A percentile compares a stretch with the other conserved stretches of the same genome.
Evolutionary conservation across 106 monocot species (phyloP).

Genomic region (Apostasia shenzhenica): DNA sequence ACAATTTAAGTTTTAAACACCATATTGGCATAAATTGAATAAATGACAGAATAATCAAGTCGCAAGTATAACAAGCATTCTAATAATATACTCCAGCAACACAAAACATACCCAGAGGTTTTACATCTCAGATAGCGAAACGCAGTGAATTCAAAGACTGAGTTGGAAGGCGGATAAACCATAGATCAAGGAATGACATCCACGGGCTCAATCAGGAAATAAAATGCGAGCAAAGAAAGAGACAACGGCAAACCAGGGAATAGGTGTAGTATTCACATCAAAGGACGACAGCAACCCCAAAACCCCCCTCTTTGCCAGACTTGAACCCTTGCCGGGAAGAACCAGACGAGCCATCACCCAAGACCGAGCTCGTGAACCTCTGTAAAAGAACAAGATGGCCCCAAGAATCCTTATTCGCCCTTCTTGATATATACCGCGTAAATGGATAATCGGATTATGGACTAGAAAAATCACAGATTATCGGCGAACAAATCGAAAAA

Average conservation of each 20-base stretch:
- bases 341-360: conserved; percentile 52
- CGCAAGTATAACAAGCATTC: too few relatives aligned
- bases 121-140: too few relatives aligned
- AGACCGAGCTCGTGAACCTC: conserved; percentile 6
- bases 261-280: conserved; percentile 51
- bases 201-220: neutral
- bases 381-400: conserved; percentile 2
- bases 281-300: conserved; percentile 51
- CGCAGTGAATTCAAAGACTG: too few relatives aligned
- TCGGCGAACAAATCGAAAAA: neutral
- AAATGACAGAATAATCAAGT: too few relatives aligned
- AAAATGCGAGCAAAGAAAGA: neutral
- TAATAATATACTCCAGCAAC: too few relatives aligned
- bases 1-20: too few relatives aligned
- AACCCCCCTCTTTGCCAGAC: conserved; percentile 45
- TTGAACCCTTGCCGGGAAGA: conserved; percentile 45
- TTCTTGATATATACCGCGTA: too few relatives aligned
- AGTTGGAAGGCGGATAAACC: neutral
- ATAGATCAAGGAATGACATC: neutral
- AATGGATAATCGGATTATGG: conserved; percentile 1
- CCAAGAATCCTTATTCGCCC: neutral
- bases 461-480: neutral
- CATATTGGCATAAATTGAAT: too few relatives aligned
- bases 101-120: too few relatives aligned
- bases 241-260: neutral